phyloP scores from a whole-genome alignment of 1,284 basidiomycete species.

The Tylopilus sp. region DNA sequence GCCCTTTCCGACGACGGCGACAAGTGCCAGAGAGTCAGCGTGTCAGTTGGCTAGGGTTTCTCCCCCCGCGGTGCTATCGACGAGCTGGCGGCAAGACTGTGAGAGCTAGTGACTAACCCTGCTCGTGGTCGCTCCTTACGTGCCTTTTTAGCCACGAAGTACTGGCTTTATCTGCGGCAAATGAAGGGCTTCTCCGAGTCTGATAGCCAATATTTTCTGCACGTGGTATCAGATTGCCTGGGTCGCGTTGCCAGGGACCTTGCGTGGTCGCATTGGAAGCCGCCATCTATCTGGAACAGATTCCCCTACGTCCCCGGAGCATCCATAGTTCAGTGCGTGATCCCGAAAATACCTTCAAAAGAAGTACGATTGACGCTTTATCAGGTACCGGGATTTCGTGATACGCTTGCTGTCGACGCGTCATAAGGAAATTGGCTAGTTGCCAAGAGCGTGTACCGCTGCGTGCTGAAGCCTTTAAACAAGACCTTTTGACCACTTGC shows the following conservation, averaged over 20 bases:
- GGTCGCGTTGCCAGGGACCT: background rate
- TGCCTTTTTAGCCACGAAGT: background rate
- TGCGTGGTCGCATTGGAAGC: background rate
- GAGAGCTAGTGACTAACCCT: background rate
- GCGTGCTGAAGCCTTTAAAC: background rate
- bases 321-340: background rate
- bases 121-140: background rate
- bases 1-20: background rate
- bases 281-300: background rate
- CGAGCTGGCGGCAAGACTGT: background rate
- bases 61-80: background rate
- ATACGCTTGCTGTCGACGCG: background rate
- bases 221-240: slow-evolving; percentile 3
- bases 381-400: background rate
- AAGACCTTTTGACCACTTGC: too few relatives aligned
- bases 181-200: background rate
- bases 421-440: background rate
- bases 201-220: background rate
- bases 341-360: background rate
- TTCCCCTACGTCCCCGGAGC: background rate
- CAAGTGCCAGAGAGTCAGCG: background rate
- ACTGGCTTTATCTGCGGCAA: background rate
- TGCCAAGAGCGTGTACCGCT: too few relatives aligned
- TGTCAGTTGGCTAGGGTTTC: background rate
- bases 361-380: background rate